phyloP scores from a whole-genome alignment of 176 grass and related monocot species.

The Oryza glumipatula region DNA sequence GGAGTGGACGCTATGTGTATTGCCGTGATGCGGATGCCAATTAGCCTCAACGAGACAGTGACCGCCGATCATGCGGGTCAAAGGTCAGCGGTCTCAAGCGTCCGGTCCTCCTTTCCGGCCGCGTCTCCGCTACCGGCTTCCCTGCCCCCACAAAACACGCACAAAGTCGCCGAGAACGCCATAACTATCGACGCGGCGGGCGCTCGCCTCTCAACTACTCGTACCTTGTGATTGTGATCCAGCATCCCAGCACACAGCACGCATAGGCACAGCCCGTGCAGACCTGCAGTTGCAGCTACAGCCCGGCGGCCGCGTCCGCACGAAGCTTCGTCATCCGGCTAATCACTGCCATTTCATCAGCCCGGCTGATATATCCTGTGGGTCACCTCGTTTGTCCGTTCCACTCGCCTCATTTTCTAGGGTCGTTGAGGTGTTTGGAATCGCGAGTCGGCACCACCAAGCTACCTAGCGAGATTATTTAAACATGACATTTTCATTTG shows the following conservation, averaged over 20 bases:
- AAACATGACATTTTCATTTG: conserved; percentile 1
- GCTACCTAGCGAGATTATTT: neutral
- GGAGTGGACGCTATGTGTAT: neutral
- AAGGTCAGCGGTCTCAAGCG: neutral
- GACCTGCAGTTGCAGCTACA: too few species aligned
- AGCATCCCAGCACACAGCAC: too few species aligned
- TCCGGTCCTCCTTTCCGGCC: conserved; percentile 37
- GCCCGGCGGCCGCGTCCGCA: neutral
- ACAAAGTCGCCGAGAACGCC: neutral
- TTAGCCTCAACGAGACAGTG: neutral
- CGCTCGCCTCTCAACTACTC: neutral
- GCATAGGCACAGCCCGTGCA: neutral
- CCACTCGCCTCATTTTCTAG: neutral
- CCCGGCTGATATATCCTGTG: neutral
- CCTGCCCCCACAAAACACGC: neutral
- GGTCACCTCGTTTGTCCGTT: neutral
- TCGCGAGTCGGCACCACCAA: neutral
- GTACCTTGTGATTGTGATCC: too few species aligned
- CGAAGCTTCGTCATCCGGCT: neutral
- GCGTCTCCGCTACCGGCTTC: neutral
- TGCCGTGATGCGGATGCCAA: conserved; percentile 15
- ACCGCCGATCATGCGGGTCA: neutral
- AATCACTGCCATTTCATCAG: neutral
- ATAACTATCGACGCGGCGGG: neutral
- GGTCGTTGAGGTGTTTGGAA: neutral